Percentiles rank a stretch among this genome's conserved stretches.
These are phyloP conservation scores for Aspergillus fructus DNA, from an alignment of 2,329 filamentous ascomycete genomes.

Conservation along the genomic window DNA sequence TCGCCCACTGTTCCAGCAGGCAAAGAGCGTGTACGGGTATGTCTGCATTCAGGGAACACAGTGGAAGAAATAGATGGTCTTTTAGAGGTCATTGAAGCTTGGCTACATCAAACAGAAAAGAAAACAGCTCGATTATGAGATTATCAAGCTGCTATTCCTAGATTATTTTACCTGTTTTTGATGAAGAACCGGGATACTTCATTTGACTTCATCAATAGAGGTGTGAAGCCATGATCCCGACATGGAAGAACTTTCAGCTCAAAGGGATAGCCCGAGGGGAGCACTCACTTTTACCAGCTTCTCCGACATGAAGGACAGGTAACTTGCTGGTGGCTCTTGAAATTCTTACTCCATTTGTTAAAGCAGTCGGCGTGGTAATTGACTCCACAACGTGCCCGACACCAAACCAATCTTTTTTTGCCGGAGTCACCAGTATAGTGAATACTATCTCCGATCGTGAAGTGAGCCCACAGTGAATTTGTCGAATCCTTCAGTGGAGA, in stretches of 20 bases:
- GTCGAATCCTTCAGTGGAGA: neutral
- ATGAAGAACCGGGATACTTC: neutral
- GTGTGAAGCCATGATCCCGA: neutral
- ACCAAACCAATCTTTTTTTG: slow-evolving; percentile 10
- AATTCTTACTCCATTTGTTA: slow-evolving; percentile 9
- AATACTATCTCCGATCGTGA: too few relatives aligned
- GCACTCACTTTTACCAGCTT: slow-evolving; percentile 6
- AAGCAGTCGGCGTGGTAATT: slow-evolving; percentile 20
- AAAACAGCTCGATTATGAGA: slow-evolving; percentile 11
- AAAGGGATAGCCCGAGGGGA: neutral
- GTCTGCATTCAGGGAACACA: slow-evolving; percentile 67
- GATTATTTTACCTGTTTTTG: neutral
- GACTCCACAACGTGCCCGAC: slow-evolving; percentile 15
- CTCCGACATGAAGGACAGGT: slow-evolving; percentile 19
- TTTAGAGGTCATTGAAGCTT: slow-evolving; percentile 48
- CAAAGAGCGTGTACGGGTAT: slow-evolving; percentile 64
- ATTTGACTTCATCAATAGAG: neutral
- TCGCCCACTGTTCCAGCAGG: slow-evolving; percentile 66
- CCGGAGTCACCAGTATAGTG: too few relatives aligned
- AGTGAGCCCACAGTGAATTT: too few relatives aligned
- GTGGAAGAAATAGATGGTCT: slow-evolving; percentile 56
- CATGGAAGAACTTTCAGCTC: neutral
- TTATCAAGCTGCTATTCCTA: neutral
- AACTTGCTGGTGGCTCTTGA: neutral
- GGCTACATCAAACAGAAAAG: slow-evolving; percentile 39